Evolutionary conservation across 495 filamentous ascomycete species (phyloP).

Genomic region (Podospora pseudopauciseta): DNA sequence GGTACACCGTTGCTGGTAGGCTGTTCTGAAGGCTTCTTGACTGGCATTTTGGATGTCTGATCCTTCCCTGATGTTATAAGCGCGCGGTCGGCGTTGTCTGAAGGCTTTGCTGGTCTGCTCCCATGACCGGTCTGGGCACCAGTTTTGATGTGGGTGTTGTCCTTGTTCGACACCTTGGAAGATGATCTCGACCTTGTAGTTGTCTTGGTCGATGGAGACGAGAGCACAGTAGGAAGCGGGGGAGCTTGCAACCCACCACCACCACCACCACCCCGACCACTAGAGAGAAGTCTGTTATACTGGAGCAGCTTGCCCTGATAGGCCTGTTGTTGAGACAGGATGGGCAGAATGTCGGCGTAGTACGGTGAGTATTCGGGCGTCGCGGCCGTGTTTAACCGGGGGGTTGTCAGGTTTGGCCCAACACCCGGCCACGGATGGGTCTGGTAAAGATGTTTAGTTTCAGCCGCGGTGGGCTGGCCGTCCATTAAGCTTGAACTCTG

Average conservation of each 20-base stretch:
- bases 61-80: slow-evolving; percentile 52
- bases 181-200: slow-evolving; percentile 48
- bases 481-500: slow-evolving; percentile 47
- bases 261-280: slow-evolving; percentile 43
- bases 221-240: slow-evolving; percentile 45
- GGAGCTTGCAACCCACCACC: slow-evolving; percentile 43
- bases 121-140: slow-evolving; percentile 54
- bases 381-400: slow-evolving; percentile 24
- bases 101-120: slow-evolving; percentile 50
- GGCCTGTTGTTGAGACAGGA: slow-evolving; percentile 50
- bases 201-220: slow-evolving; percentile 46
- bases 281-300: slow-evolving; percentile 53
- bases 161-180: slow-evolving; percentile 51
- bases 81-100: slow-evolving; percentile 52
- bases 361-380: slow-evolving; percentile 27
- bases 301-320: slow-evolving; percentile 53
- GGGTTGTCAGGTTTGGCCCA: slow-evolving; percentile 25
- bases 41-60: slow-evolving; percentile 45
- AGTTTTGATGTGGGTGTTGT: slow-evolving; percentile 38
- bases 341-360: slow-evolving; percentile 42
- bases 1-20: slow-evolving; percentile 30
- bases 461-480: slow-evolving; percentile 47
- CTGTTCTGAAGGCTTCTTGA: slow-evolving; percentile 39
- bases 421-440: slow-evolving; percentile 40
- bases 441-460: slow-evolving; percentile 50